phyloP scores from a whole-genome alignment of 2,329 filamentous ascomycete species.

The Fusarium torreyae region DNA sequence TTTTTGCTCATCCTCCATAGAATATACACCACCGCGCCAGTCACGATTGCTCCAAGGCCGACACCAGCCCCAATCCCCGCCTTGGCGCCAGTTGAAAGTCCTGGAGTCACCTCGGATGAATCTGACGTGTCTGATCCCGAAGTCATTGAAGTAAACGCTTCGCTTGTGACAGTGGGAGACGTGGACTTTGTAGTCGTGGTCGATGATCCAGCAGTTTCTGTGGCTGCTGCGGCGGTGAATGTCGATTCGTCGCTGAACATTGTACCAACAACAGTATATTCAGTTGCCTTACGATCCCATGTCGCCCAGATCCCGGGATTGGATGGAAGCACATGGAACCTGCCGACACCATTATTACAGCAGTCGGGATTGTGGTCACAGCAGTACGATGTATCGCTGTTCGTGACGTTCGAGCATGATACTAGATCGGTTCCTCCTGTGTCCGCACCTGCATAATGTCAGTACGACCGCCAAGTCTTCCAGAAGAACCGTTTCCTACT shows the following conservation, averaged over 20 bases:
- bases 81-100: conserved; percentile 21
- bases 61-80: conserved; percentile 34
- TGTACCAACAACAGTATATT: conserved; percentile 39
- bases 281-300: conserved; percentile 32
- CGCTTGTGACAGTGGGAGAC: conserved; percentile 1
- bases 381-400: conserved; percentile 46
- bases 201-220: background rate
- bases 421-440: conserved; percentile 47
- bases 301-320: conserved; percentile 44
- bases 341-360: conserved; percentile 46
- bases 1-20: conserved; percentile 37
- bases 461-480: background rate
- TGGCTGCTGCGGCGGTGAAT: conserved; percentile 5
- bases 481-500: background rate
- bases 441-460: conserved; percentile 30
- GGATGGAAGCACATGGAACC: conserved; percentile 46
- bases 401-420: conserved; percentile 47
- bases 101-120: background rate
- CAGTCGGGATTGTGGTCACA: conserved; percentile 46
- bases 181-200: conserved; percentile 4
- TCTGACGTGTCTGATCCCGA: background rate
- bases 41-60: conserved; percentile 9
- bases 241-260: conserved; percentile 18
- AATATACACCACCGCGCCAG: conserved; percentile 16
- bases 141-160: background rate